Evolutionary conservation across 805 yeast species (phyloP), one percentile per base, ranked within the genome.

Genomic region (Clavispora fructus): DNA sequence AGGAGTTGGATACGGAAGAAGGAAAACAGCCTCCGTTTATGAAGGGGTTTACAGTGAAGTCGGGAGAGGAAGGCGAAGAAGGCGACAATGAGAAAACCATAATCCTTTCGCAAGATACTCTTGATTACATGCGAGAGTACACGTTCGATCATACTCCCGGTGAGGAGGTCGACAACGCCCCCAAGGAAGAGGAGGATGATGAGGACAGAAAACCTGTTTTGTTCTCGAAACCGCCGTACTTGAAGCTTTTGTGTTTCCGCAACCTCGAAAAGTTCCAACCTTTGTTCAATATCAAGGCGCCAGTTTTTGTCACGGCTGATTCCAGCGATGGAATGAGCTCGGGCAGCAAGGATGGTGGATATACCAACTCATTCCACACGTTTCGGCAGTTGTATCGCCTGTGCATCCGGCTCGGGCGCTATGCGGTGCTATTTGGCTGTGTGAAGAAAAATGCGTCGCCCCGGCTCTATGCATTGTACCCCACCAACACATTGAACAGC

Each of bases 341-440:
- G 4, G 39, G 58, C 11, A 42, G 55, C 5, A 46, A 54, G 7
- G 56, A 49, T 19, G 79, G 77, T 1, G 73, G 74, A 0, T 78
- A 69, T 48, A 64, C 73, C 25, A 87, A 91, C 25, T 86, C 96
- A 1, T 68, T 74, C 25, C 67, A 78, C 28, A 83, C 92, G 0
- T 77, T 90, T 56, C 71, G 87, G 0, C 76, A 90, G 0, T 63
- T 92, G 11, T 87, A 80, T 58, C 80, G 79, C 46, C 74, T 82
- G 3, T 64, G 94, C 64, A 59, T 66, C 5, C 71, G 72, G 40
- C 68, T 74, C 35, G 57, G 72, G 2, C 77, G 77, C 55, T 80
- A 76, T 55, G 94, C 87, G 0, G 64, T 92, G 7, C 76, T 86
- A 4, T 88, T 89, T 82, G 92, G 95, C 1, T 79, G 81, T 55